Evolutionary conservation across 495 filamentous ascomycete genomes (phyloP).

Genomic region (Rusavskia elegans): DNA sequence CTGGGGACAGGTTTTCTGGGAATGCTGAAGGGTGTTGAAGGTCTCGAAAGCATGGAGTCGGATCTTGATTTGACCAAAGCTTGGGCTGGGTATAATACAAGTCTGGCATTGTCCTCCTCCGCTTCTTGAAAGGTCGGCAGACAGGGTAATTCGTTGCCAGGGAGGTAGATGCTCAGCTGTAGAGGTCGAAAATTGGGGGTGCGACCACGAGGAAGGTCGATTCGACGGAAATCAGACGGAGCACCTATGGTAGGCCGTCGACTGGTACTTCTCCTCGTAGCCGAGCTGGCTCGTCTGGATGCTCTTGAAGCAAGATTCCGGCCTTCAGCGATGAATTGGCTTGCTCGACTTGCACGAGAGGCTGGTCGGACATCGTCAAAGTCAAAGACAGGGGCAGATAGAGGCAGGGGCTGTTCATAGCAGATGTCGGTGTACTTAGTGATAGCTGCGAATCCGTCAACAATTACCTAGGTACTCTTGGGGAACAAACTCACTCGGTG

Average conservation of each 20-base stretch:
- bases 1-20: slow-evolving; percentile 12
- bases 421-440: slow-evolving; percentile 24
- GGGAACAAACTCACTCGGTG: slow-evolving; percentile 2
- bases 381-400: slow-evolving; percentile 29
- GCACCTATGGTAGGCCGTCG: slow-evolving; percentile 32
- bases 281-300: slow-evolving; percentile 35
- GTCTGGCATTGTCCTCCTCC: neutral
- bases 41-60: slow-evolving; percentile 10
- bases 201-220: slow-evolving; percentile 21
- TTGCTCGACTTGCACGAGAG: slow-evolving; percentile 18
- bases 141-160: slow-evolving; percentile 47
- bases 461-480: neutral
- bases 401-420: slow-evolving; percentile 32
- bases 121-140: slow-evolving; percentile 28
- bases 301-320: slow-evolving; percentile 29
- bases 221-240: slow-evolving; percentile 36
- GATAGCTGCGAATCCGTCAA: slow-evolving; percentile 1
- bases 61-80: slow-evolving; percentile 12
- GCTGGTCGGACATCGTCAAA: slow-evolving; percentile 26
- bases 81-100: slow-evolving; percentile 8
- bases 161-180: slow-evolving; percentile 58
- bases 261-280: slow-evolving; percentile 27
- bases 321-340: slow-evolving; percentile 28
- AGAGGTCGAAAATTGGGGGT: slow-evolving; percentile 42
- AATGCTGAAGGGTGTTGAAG: slow-evolving; percentile 9